Evolutionary conservation across 352 stramenopile species (phyloP).

Genomic region (Pythium rishiriense): DNA sequence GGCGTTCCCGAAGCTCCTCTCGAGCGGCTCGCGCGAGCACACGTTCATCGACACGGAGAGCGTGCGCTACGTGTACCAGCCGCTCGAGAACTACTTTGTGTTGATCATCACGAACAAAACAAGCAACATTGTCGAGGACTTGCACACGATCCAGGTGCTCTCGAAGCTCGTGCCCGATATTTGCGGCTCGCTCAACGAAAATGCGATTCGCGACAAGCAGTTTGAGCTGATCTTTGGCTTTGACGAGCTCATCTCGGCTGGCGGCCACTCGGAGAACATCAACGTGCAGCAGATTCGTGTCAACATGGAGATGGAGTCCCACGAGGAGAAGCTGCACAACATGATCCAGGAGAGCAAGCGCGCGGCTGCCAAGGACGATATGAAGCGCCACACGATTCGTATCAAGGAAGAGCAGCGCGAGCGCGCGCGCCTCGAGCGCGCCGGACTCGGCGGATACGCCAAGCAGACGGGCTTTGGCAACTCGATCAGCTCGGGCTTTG

Average conservation of each 20-base stretch:
- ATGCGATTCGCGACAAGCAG: constrained; percentile 94
- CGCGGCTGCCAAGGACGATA: constrained; percentile 86
- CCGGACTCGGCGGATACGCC: constrained; percentile 57
- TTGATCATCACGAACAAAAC: constrained; percentile 99
- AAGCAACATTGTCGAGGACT: constrained; percentile 99
- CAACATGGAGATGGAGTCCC: constrained; percentile 99
- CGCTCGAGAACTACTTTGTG: constrained; percentile 97
- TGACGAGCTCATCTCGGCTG: constrained; percentile 97
- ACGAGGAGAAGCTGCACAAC: constrained; percentile 98
- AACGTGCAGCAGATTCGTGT: constrained; percentile 93
- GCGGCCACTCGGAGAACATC: constrained; percentile 97
- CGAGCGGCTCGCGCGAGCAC: constrained; percentile 93
- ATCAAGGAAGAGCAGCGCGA: constrained; percentile 90
- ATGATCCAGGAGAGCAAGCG: constrained; percentile 98
- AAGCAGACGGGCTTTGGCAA: constrained; percentile 76
- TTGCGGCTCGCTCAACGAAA: constrained; percentile 91
- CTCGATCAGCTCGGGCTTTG: constrained; percentile 62
- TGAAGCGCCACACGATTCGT: constrained; percentile 85
- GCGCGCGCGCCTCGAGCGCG: constrained; percentile 71
- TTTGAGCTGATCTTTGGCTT: constrained; percentile 99
- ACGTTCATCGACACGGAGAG: constrained; percentile 99
- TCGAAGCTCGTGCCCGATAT: constrained; percentile 98
- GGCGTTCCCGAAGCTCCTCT: constrained; percentile 98
- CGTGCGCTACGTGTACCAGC: constrained; percentile 99
- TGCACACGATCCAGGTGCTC: constrained; percentile 97